Evolutionary conservation across 495 filamentous ascomycete species (phyloP), one percentile per base, ranked within the genome.

Genomic region (Trichocladium uniseriatum): DNA sequence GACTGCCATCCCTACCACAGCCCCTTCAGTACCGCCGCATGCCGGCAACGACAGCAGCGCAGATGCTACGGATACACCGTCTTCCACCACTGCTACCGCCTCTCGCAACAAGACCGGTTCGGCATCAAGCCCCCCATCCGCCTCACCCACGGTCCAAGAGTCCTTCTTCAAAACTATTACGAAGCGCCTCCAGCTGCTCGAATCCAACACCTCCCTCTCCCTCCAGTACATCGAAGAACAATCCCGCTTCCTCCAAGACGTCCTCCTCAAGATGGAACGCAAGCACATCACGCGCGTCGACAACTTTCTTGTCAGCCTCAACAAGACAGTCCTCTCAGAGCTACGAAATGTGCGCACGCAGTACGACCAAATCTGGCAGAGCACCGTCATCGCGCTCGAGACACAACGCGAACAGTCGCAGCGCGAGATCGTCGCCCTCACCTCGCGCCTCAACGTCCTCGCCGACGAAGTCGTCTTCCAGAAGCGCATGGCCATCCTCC

Each of bases 201-300:
- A 98, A 65, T 79, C 87, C 18, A 96, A 97, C 65, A 87, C 87
- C 6, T 92, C 89, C 2, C 73, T 98, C 22, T 95, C 89, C 0
- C 77, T 98, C 3, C 86, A 94, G 57, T 98, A 97, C 61, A 96
- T 98, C 54, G 90, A 96, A 69, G 86, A 92, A 43, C 92, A 98
- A 61, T 97, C 92, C 14, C 81, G 80, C 37, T 87, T 95, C 45
- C 76, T 98, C 3, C 86, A 90, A 15, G 89, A 95, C 45, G 89
- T 91, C 1, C 92, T 98, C 55, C 79, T 77, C 38, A 89, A 89
- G 62, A 87, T 94, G 36, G 91, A 97, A 60, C 87, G 86, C 57
- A 80, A 85, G 19, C 92, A 98, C 60, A 72, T 94, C 28, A 70
- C 78, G 27, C 94, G 92, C 61, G 89, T 90, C 6, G 82, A 80